Evolutionary conservation across 306 rosid genomes (phyloP).

Genomic region (Potentilla sterilis): DNA sequence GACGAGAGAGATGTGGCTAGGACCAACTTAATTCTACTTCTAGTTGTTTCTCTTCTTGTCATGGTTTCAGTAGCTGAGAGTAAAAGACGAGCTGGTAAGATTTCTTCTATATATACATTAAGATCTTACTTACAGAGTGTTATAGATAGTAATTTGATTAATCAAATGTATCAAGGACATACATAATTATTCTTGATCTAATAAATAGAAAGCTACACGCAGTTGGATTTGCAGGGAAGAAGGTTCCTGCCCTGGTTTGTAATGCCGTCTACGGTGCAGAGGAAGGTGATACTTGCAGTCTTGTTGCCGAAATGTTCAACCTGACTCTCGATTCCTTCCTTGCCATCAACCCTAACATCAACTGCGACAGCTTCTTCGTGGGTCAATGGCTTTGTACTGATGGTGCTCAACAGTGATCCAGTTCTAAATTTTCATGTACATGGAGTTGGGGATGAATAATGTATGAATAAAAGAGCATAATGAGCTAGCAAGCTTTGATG

Average conservation of each 20-base stretch:
- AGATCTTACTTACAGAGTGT: no score
- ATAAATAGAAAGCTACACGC: not conserved
- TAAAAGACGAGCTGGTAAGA: not conserved
- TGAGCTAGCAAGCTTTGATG: no score
- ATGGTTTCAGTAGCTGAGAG: not conserved
- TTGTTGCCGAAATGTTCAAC: not conserved
- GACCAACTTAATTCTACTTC: not conserved
- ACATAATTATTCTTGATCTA: not conserved
- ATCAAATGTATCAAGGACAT: not conserved
- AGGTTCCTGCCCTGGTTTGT: not conserved
- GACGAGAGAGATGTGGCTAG: not conserved
- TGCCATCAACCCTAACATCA: constrained; percentile 5
- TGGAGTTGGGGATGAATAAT: not conserved
- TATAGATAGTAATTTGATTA: no score
- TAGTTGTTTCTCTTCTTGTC: constrained; percentile 1
- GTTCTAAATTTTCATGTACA: not conserved
- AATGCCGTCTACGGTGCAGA: not conserved
- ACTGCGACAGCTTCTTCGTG: not conserved
- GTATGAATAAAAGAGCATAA: no score
- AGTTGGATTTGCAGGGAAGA: not conserved
- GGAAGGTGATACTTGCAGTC: not conserved
- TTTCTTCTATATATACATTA: no score
- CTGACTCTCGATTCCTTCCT: not conserved
- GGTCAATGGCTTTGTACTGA: constrained; percentile 8
- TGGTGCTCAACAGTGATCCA: not conserved